Conservation (phyloP, 2,329 filamentous ascomycete genomes). For the Pseudogymnoascus sp. region DNA sequence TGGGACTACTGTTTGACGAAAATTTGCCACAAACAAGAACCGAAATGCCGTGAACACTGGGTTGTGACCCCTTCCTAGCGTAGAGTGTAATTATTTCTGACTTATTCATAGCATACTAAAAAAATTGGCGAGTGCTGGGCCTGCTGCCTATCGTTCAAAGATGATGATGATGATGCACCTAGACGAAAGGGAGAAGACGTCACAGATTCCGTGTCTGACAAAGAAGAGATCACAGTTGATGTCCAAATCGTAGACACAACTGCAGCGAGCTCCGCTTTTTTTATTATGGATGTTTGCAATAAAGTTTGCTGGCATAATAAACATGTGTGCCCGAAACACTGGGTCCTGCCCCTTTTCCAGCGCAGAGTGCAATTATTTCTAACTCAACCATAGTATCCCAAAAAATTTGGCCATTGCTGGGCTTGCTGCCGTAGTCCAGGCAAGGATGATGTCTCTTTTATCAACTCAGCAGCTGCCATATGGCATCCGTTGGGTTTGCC, state of each 20-base stretch:
- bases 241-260: neutral
- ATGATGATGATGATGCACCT: no score
- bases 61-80: neutral
- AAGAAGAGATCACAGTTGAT: no score
- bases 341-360: neutral
- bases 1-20: no score
- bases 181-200: neutral
- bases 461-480: no score
- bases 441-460: no score
- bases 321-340: no score
- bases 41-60: no score
- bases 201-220: no score
- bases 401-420: neutral
- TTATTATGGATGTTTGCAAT: neutral
- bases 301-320: no score
- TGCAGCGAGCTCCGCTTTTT: neutral
- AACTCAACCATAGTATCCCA: neutral
- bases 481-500: neutral
- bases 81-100: neutral
- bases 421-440: neutral
- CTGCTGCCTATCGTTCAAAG: neutral
- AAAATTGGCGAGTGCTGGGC: neutral
- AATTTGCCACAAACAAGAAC: no score
- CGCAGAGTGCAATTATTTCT: neutral
- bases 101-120: neutral